Evolutionary conservation across 169 alveolate species (phyloP).

Genomic region (Babesia sp.): DNA sequence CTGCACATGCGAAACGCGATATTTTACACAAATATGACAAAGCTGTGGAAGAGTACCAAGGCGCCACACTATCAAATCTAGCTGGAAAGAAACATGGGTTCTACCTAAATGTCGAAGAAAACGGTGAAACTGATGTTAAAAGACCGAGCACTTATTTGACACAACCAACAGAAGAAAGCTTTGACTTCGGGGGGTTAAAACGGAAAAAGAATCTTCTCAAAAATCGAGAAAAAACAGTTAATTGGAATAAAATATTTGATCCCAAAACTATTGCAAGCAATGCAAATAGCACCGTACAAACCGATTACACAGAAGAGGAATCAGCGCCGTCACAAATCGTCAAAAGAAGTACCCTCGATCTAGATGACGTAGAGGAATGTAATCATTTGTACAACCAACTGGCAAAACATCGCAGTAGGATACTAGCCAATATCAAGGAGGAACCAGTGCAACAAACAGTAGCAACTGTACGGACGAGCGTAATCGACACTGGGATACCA

Average conservation of each 20-base stretch:
- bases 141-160: constrained; percentile 1
- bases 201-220: constrained; percentile 48
- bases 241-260: constrained; percentile 58
- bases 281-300: background rate
- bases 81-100: constrained; percentile 53
- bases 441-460: background rate
- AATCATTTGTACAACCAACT: constrained; percentile 49
- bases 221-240: constrained; percentile 34
- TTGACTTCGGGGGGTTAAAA: constrained; percentile 27
- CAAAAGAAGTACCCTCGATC: constrained; percentile 2
- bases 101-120: constrained; percentile 31
- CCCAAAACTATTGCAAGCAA: background rate
- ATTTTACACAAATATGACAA: constrained; percentile 54
- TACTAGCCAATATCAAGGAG: background rate
- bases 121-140: background rate
- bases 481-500: constrained; percentile 11
- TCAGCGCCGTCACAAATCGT: constrained; percentile 14
- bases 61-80: constrained; percentile 23
- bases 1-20: constrained; percentile 15
- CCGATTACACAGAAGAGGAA: constrained; percentile 19
- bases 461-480: constrained; percentile 2
- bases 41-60: constrained; percentile 49
- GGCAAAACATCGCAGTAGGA: constrained; percentile 34
- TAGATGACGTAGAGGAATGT: constrained; percentile 60
- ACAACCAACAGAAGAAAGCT: constrained; percentile 40